Base-by-base conservation (phyloP, 768 basidiomycete genomes). In the Boletus insuetus region DNA sequence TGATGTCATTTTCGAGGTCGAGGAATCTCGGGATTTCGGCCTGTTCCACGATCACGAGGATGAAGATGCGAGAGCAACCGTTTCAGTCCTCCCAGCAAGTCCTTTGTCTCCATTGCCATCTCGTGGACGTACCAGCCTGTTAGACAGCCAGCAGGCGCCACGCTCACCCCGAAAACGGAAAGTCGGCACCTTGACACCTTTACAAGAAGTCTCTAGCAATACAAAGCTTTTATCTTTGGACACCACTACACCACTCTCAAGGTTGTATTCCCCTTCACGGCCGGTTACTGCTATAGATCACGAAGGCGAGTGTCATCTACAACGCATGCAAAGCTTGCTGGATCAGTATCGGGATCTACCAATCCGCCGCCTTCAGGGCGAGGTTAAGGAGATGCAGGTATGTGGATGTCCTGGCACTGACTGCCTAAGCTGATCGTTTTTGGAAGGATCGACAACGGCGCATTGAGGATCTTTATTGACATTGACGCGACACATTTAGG, bases 371-470 rank as follows among this genome's bases (percentile, higher is more conserved):
- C 72, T 94, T 37, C 86, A 82, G 69, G 86, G 87, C 3, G 89
- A 93, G 69, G 87, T 94, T 82, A 89, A 84, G 66, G 91, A 92
- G 65, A 69, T 92, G 29, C 87, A 89, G 79, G 88, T 87, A 43
- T 46, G 77, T 69, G 20, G 31, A 46, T 40, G 24, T 22, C 54
- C 4, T 19, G 6, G 5, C 13, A 32, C 43, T 34, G 11, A 46
- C 46, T 16, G 16, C 44, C 45, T 24, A n/a, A 37, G n/a, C 34
- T 61, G 14, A 58, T 48, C 12, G 19, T 45, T 14, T 29, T 49
- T 56, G 29, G 13, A 58, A 86, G 83, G 83, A 89, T 53, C 85
- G 87, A 44, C 89, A 91, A 73, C 83, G 84, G 17, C 80, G 89
- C 37, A 92, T 92, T 58, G 89, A 92, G 69, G 81, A 80, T 48